Conservation (phyloP, 2,329 filamentous ascomycete genomes). For the Aureobasidium leucospermi region DNA sequence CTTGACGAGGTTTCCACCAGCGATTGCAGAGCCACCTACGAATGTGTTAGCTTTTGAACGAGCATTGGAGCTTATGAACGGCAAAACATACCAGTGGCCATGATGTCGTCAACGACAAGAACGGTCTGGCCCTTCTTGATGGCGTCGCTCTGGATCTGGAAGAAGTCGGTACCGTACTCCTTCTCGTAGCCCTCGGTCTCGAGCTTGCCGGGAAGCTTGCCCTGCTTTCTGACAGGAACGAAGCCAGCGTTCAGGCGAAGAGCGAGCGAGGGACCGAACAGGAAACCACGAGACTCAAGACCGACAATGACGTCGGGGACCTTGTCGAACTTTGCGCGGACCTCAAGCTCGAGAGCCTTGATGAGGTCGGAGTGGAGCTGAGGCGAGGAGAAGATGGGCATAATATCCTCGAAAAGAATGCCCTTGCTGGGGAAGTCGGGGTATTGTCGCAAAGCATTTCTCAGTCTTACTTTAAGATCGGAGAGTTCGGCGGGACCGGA, state of each 20-base stretch:
- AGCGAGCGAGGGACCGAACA: conserved; percentile 87
- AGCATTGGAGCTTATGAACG: not conserved
- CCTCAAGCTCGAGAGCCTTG: conserved; percentile 76
- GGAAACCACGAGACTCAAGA: conserved; percentile 87
- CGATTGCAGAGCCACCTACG: conserved; percentile 80
- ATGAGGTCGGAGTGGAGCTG: conserved; percentile 50
- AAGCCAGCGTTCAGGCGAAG: conserved; percentile 76
- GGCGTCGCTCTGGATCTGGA: conserved; percentile 88
- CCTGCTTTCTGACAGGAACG: conserved; percentile 88
- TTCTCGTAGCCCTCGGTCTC: conserved; percentile 83
- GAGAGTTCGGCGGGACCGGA: conserved; percentile 48
- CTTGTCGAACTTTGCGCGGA: conserved; percentile 55
- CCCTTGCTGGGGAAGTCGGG: conserved; percentile 86
- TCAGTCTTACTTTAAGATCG: conserved; percentile 61
- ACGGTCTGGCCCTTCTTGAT: conserved; percentile 84
- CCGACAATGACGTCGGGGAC: conserved; percentile 77
- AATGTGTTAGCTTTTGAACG: conserved; percentile 5
- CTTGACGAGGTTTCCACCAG: conserved; percentile 77
- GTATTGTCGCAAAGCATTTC: conserved; percentile 71
- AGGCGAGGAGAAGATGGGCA: conserved; percentile 42
- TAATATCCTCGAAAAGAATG: conserved; percentile 96
- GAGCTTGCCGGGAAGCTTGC: conserved; percentile 83
- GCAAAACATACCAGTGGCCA: conserved; percentile 75
- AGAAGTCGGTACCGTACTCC: conserved; percentile 91
- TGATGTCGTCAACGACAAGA: conserved; percentile 93